Conservation (phyloP, 2,329 filamentous ascomycete genomes). For the Fusarium musae region DNA sequence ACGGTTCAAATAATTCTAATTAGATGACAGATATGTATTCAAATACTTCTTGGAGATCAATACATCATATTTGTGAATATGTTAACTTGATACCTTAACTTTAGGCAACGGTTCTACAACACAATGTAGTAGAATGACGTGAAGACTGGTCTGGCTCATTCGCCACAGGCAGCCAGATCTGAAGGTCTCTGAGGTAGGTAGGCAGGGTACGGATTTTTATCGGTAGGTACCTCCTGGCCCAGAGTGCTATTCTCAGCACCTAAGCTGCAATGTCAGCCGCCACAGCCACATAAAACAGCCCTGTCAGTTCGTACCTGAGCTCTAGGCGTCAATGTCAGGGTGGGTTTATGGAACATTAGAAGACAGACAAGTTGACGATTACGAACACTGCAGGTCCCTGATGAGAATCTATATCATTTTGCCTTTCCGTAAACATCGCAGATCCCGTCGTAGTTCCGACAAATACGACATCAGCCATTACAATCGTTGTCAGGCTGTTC, state of each 20-base stretch:
- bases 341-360: conserved; percentile 18
- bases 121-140: not conserved
- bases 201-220: not conserved
- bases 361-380: conserved; percentile 10
- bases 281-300: conserved; percentile 39
- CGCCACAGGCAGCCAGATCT: conserved; percentile 17
- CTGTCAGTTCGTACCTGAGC: not conserved
- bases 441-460: not conserved
- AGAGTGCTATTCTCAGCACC: conserved; percentile 39
- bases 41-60: not conserved
- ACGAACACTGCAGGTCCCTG: conserved; percentile 21
- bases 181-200: not conserved
- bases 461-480: not conserved
- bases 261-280: conserved; percentile 31
- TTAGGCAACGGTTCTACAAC: not conserved
- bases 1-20: not conserved
- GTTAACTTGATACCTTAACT: conserved; percentile 5
- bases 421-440: not conserved
- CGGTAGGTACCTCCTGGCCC: too few relatives aligned
- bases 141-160: conserved; percentile 16
- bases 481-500: not conserved
- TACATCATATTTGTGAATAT: not conserved
- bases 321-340: not conserved
- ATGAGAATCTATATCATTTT: not conserved
- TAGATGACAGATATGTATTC: not conserved